Evolutionary conservation across 345 rosid species (phyloP), one percentile per base, ranked within the genome.

Genomic region (Trapa bicornis): DNA sequence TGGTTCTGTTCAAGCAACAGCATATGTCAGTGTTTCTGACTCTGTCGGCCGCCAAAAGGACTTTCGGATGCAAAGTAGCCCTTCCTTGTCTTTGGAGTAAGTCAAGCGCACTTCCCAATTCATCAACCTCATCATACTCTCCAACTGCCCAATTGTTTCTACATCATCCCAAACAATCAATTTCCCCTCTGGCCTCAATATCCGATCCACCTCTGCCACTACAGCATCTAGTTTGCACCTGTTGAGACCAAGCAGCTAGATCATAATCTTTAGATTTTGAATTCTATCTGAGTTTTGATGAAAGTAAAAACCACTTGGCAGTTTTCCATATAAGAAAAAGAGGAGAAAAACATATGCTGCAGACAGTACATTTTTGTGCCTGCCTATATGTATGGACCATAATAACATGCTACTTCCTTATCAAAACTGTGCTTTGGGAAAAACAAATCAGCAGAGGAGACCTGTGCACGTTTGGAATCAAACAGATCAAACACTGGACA

Each of bases 121-220:
- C 96, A 89, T 82, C 0, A 92, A 74, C 62, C 78, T 79, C n/a
- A 74, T 70, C 86, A 84, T 68, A 54, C 71, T 72, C 84, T 91
- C 97, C 45, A 89, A 71, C 76, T 82, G 78, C 14, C 42, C 80
- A 45, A 87, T 77, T 2, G 85, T 89, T 80, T 84, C 85, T 0
- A 81, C 81, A 17, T 85, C 64, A 73, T 94, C 99, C 4, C 96
- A 70, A 9, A 91, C 87, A 61, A 94, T 87, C 37, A 94, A 80
- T 71, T 81, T 89, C 66, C 99, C 99, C 74, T 82, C 96, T 0
- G 96, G 99, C 70, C 97, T 78, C 65, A 94, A 82, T 37, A 94
- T 79, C 70, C 99, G 71, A 73, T 94, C 99, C 63, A 81, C 97
- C 77, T 94, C 99, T 5, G 89, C 95, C 71, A 89, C 70, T 64